Evolutionary conservation across 306 rosid species (phyloP).

Genomic region (Pterocarpus macrocarpus): DNA sequence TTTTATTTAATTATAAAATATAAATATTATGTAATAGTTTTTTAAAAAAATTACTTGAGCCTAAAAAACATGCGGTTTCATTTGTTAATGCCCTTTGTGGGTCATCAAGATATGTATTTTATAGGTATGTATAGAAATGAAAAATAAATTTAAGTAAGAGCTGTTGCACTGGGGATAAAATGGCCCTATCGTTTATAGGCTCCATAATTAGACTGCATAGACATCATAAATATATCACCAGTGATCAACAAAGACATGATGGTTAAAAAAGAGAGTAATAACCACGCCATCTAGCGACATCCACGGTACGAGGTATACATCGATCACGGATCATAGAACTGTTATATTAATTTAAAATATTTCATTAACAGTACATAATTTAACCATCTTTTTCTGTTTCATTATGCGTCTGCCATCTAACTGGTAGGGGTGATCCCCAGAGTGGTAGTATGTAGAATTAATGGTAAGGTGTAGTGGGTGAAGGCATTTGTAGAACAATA

Average conservation of each 20-base stretch:
- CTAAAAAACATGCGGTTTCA: background rate
- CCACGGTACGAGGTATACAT: constrained; percentile 44
- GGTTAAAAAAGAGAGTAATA: constrained; percentile 45
- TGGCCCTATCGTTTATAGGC: constrained; percentile 2
- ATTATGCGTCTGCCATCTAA: constrained; percentile 26
- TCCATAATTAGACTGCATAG: constrained; percentile 42
- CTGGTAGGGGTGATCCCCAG: background rate
- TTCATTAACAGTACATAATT: constrained; percentile 4
- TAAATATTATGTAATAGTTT: too few species aligned
- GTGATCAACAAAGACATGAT: constrained; percentile 29
- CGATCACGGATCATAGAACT: constrained; percentile 37
- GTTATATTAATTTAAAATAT: background rate
- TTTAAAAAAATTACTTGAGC: background rate
- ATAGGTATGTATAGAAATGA: background rate
- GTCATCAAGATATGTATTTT: background rate
- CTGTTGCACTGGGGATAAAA: background rate
- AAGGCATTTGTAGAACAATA: constrained; percentile 38
- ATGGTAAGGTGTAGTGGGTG: constrained; percentile 50
- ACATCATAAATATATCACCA: constrained; percentile 40
- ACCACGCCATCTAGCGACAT: constrained; percentile 41
- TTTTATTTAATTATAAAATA: too few species aligned
- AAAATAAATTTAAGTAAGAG: background rate
- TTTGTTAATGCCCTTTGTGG: background rate
- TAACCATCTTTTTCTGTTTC: constrained; percentile 36
- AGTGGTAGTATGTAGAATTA: background rate